Base-by-base conservation (phyloP, 2,329 filamentous ascomycete genomes). In the Cladosporium velox region DNA sequence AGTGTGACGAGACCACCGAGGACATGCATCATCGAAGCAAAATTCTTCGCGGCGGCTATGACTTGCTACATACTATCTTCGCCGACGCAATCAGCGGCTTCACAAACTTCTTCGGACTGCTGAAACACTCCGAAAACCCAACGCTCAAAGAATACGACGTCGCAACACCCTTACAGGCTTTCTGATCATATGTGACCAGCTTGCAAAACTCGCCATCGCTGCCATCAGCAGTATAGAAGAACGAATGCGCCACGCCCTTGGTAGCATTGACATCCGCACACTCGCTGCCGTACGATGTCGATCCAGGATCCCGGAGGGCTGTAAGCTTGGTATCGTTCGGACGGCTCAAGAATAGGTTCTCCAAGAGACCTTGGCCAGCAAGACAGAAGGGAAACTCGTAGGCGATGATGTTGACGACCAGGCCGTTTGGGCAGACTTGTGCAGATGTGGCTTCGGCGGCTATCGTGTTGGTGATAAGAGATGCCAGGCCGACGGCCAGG, bases 371-470 rank as follows among this genome's bases (percentile, higher is more conserved):
- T 47, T 55, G 30, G 61, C 61, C 26, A 5, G 61, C 34, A 26
- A 64, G 61, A 49, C 61, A 64, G 51, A 55, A 64, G 35, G 61
- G 61, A 34, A 64, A 64, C 32, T 64, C 61, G 51, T 64, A 64
- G 51, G 61, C 61, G 51, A 64, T 64, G 34, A 64, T 52, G 61
- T 64, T 64, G 32, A 57, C 35, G 34, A 55, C 32, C 1, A 55
- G 18, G 52, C n/a, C n/a, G 4, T 55, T 18, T 3, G 52, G 52
- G 12, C 52, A 55, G 26, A n/a, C 32, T n/a, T 32, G 52, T n/a
- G 28, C 51, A 2, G 52, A 21, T 34, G 57, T 28, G 57, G 24
- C 15, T 41, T 30, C 26, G 57, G 34, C 38, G 26, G 34, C 38
- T 30, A 26, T 21, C 8, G 38, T 21, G 57, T 21, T 47, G 24